These are phyloP conservation scores for Pestalotiopsis sp. DNA, from an alignment of 2,329 filamentous ascomycete species.

Conservation along the genomic window DNA sequence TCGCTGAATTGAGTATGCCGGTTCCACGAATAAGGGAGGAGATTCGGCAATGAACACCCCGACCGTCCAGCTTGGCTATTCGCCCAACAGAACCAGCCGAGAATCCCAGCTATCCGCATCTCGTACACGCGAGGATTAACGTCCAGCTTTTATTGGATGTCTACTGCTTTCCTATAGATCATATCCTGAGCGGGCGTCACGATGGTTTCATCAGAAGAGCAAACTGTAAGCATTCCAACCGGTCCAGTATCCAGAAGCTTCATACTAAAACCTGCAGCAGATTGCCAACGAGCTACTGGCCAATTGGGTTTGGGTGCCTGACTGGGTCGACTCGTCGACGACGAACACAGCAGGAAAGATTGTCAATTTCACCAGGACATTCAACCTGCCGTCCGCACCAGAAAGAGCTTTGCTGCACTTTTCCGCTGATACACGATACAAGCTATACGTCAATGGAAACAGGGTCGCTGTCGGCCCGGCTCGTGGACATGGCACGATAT, in stretches of 20 bases:
- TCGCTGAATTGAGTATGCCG: background rate
- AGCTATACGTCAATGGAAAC: constrained; percentile 6
- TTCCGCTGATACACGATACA: constrained; percentile 6
- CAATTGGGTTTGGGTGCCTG: constrained; percentile 10
- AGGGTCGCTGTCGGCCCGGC: constrained; percentile 7
- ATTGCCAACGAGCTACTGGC: constrained; percentile 6
- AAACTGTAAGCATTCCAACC: background rate
- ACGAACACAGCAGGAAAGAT: constrained; percentile 1
- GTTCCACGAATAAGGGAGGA: background rate
- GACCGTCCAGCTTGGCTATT: background rate
- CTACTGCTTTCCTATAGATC: background rate
- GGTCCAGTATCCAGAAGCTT: background rate
- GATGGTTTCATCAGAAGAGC: background rate
- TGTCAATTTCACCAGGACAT: background rate
- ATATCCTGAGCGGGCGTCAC: background rate
- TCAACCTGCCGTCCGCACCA: background rate
- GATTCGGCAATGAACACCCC: background rate
- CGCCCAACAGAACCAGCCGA: background rate
- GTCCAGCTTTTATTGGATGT: background rate
- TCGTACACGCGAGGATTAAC: background rate
- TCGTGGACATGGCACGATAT: constrained; percentile 1
- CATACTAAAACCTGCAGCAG: background rate
- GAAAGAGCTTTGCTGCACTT: constrained; percentile 1
- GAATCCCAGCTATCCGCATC: background rate
- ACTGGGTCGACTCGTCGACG: constrained; percentile 6